Evolutionary conservation across 345 rosid genomes (phyloP).

Genomic region (Fremontodendron californicum): DNA sequence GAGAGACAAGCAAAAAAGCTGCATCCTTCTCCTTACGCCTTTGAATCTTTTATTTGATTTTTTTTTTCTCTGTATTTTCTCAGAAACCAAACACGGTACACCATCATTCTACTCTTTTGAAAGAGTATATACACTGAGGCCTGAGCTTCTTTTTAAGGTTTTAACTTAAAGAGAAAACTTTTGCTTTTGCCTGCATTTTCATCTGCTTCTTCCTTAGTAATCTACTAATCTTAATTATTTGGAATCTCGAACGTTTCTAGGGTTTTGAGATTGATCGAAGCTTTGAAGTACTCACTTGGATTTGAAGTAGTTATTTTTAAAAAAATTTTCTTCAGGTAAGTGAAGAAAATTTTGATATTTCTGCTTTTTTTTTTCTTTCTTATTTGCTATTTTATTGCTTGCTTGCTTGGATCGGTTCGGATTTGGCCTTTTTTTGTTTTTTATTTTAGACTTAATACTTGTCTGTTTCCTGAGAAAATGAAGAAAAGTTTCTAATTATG

Average conservation of each 20-base stretch:
- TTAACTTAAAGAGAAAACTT: conserved; percentile 13
- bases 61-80: conserved; percentile 29
- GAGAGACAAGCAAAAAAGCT: conserved; percentile 28
- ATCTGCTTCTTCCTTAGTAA: conserved; percentile 11
- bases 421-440: conserved; percentile 23
- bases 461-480: conserved; percentile 16
- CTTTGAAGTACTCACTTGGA: conserved; percentile 8
- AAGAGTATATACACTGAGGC: conserved; percentile 20
- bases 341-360: neutral
- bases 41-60: conserved; percentile 30
- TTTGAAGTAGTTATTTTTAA: neutral
- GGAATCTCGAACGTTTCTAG: neutral
- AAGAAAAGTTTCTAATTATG: conserved; percentile 7
- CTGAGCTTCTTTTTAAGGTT: conserved; percentile 7
- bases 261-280: conserved; percentile 25
- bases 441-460: conserved; percentile 10
- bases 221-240: neutral
- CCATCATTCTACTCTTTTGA: conserved; percentile 4
- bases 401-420: conserved; percentile 33
- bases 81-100: conserved; percentile 34
- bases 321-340: conserved; percentile 26
- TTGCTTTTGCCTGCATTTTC: conserved; percentile 11
- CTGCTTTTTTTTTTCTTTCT: neutral
- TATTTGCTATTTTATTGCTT: neutral
- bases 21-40: conserved; percentile 42